Evolutionary conservation across 2,329 filamentous ascomycete species (phyloP), one percentile per base, ranked within the genome.

Genomic region (Talaromyces sp.): DNA sequence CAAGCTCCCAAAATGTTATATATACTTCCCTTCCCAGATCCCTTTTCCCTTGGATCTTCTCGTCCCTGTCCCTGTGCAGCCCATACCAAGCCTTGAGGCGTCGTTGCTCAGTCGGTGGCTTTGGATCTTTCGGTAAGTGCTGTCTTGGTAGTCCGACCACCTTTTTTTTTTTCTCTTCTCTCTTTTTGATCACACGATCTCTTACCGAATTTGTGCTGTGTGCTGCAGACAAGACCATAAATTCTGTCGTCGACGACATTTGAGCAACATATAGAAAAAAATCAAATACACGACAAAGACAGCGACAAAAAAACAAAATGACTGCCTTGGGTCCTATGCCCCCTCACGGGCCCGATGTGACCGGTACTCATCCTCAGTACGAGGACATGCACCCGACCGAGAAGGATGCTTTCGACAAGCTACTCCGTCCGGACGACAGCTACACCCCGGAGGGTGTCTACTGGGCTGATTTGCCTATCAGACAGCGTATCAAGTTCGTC

Each of bases 351-450:
- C 76, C 77, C 22, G 77, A 78, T 61, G 75, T 78, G 71, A 67
- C 70, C 53, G 76, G 75, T 54, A 72, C 67, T 39, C 77, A 78
- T 62, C 69, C 75, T 37, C 70, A 74, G 35, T 65, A 76, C 51
- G 72, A 75, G 65, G 69, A 75, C 37, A 86, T 87, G 83, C 81
- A 78, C 62, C 68, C 75, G 36, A 76, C 80, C 59, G 85, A 89
- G 70, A 78, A 78, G 62, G 79, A 77, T 41, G 81, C 87, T 66
- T 96, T 97, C 78, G 82, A 88, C 67, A 84, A 87, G 64, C 79
- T 97, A 59, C 88, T 95, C 58, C 88, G 89, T 57, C 93, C 93
- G 2, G 89, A 95, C 69, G 93, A 97, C 77, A 88, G 86, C 63
- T 97, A 93, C 77, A 89, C 88, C 57, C 75, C 82, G 57, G 84